phyloP scores from a whole-genome alignment of 2,329 filamentous ascomycete genomes.

The Macrophomina tecta region DNA sequence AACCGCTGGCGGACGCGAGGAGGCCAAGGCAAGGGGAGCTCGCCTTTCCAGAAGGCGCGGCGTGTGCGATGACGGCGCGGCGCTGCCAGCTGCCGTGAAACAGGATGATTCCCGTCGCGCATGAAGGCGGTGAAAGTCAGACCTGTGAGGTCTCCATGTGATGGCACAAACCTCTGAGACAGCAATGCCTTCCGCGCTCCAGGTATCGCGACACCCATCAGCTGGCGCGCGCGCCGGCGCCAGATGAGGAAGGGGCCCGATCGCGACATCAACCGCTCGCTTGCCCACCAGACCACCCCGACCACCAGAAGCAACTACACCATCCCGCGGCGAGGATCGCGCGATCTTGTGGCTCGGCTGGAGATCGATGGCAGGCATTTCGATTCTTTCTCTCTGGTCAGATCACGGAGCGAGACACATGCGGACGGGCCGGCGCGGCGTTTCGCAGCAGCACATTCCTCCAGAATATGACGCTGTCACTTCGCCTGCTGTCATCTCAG shows the following conservation, averaged over 20 bases:
- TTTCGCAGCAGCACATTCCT: slow-evolving; percentile 9
- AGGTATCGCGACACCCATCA: slow-evolving; percentile 20
- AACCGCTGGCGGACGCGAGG: slow-evolving; percentile 15
- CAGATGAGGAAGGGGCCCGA: slow-evolving; percentile 1
- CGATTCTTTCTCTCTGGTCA: neutral
- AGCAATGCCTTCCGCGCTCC: slow-evolving; percentile 23
- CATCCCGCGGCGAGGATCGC: neutral
- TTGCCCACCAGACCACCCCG: neutral
- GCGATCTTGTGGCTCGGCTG: neutral
- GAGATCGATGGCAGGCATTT: neutral
- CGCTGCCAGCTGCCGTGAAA: slow-evolving; percentile 21
- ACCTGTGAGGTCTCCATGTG: slow-evolving; percentile 21
- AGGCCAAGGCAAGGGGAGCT: slow-evolving; percentile 15
- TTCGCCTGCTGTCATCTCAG: slow-evolving; percentile 6
- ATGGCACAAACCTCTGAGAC: slow-evolving; percentile 25
- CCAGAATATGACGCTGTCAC: slow-evolving; percentile 19
- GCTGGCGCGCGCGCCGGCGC: slow-evolving; percentile 4
- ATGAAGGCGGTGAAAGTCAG: slow-evolving; percentile 27
- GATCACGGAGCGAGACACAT: neutral
- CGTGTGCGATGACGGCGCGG: slow-evolving; percentile 12
- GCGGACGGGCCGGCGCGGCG: neutral
- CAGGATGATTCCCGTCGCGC: slow-evolving; percentile 25
- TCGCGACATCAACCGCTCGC: neutral
- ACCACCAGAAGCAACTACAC: neutral
- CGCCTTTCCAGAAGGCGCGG: neutral